These are phyloP conservation scores for Sporothrix brunneoviolacea DNA, from an alignment of 2,329 filamentous ascomycete species.

Conservation along the genomic window DNA sequence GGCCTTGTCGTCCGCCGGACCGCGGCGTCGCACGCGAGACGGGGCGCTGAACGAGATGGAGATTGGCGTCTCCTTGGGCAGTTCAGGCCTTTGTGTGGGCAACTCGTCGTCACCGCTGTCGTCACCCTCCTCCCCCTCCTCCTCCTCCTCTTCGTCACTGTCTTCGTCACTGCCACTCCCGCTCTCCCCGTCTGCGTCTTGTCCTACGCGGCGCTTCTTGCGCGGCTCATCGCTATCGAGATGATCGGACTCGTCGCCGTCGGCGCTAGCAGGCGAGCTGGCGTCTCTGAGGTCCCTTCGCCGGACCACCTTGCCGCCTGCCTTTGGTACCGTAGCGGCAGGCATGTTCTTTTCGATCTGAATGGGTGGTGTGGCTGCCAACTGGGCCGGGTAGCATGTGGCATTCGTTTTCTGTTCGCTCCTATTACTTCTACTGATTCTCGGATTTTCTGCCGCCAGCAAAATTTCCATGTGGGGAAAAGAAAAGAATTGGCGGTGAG, in stretches of 20 bases:
- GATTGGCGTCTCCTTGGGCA: constrained; percentile 23
- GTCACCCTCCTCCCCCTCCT: constrained; percentile 15
- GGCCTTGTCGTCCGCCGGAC: background rate
- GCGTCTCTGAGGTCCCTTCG: constrained; percentile 5
- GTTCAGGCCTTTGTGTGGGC: too few relatives aligned
- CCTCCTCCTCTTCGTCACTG: constrained; percentile 22
- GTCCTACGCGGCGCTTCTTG: constrained; percentile 24
- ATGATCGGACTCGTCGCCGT: constrained; percentile 38
- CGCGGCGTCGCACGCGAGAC: constrained; percentile 42
- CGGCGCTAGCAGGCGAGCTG: background rate
- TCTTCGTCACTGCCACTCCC: constrained; percentile 24
- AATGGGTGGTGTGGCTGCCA: too few relatives aligned
- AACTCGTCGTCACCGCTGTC: background rate
- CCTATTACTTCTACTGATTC: too few relatives aligned
- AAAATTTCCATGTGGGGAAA: constrained; percentile 9
- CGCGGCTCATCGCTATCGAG: constrained; percentile 34
- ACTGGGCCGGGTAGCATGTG: too few relatives aligned
- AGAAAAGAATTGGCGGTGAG: constrained; percentile 9
- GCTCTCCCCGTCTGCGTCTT: background rate
- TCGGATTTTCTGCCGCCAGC: constrained; percentile 12
- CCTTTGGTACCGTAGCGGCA: background rate
- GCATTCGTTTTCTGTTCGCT: too few relatives aligned
- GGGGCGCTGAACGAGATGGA: constrained; percentile 43
- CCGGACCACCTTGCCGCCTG: constrained; percentile 10
- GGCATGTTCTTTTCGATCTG: too few relatives aligned